A percentile compares a stretch with the other conserved stretches of the same genome.
phyloP scores from a whole-genome alignment of 257 asterid species.

The Anisodus tanguticus region DNA sequence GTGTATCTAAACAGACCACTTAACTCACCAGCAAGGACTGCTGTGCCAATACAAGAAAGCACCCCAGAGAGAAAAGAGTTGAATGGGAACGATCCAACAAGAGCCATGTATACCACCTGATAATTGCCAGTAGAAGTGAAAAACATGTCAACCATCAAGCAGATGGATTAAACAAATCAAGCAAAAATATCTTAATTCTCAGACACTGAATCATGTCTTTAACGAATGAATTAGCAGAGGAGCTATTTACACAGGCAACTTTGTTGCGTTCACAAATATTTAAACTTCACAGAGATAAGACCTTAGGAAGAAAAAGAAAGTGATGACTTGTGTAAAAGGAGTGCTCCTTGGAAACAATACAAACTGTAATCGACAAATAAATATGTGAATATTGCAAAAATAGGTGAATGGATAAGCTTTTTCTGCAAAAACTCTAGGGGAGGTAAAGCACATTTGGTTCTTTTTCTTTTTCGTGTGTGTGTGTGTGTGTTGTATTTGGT shows the following conservation, averaged over 20 bases:
- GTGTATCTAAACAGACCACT: slow-evolving; percentile 7
- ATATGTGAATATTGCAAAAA: background rate
- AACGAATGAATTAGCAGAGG: background rate
- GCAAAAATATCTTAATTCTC: background rate
- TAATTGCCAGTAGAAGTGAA: slow-evolving; percentile 30
- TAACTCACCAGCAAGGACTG: slow-evolving; percentile 90
- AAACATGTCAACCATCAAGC: slow-evolving; percentile 19
- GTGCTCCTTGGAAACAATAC: background rate
- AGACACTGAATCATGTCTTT: background rate
- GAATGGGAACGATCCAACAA: slow-evolving; percentile 94
- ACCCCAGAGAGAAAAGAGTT: slow-evolving; percentile 96
- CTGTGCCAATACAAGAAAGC: slow-evolving; percentile 95
- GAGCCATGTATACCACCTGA: slow-evolving; percentile 88
- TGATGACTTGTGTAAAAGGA: background rate
- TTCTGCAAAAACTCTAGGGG: background rate
- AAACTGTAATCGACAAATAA: background rate
- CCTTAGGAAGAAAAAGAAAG: background rate
- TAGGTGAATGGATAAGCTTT: background rate
- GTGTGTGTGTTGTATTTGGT: too few relatives aligned
- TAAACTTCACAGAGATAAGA: background rate
- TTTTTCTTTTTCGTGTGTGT: too few relatives aligned
- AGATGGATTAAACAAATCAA: slow-evolving; percentile 18
- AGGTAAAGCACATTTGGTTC: background rate
- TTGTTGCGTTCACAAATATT: background rate
- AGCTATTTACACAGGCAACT: background rate